A percentile compares a stretch with the other conserved stretches of the same genome.
Evolutionary conservation across 2,329 filamentous ascomycete species (phyloP).

Genomic region (Penicillium sp.): DNA sequence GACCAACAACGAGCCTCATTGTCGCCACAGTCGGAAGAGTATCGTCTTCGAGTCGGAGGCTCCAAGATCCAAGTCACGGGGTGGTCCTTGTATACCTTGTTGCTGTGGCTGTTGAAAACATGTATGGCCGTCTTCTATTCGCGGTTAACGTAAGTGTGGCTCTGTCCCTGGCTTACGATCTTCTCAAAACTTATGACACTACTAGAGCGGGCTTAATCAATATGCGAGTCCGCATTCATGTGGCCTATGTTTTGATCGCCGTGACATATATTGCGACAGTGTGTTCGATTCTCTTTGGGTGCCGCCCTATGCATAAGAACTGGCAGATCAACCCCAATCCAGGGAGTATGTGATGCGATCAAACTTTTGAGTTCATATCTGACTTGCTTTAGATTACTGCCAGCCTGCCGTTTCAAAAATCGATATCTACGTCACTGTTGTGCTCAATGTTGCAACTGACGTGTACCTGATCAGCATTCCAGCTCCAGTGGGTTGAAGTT

Average conservation of each 20-base stretch:
- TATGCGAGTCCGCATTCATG: slow-evolving; percentile 44
- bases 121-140: slow-evolving; percentile 55
- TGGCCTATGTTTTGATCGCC: slow-evolving; percentile 49
- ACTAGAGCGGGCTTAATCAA: slow-evolving; percentile 37
- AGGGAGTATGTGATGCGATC: slow-evolving; percentile 40
- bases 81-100: slow-evolving; percentile 50
- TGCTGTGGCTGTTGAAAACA: slow-evolving; percentile 51
- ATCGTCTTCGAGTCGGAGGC: slow-evolving; percentile 46
- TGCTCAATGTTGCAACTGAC: slow-evolving; percentile 53
- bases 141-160: slow-evolving; percentile 43
- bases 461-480: slow-evolving; percentile 56
- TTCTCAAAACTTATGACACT: no score
- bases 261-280: slow-evolving; percentile 48
- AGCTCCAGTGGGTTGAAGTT: slow-evolving; percentile 42
- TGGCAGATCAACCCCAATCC: slow-evolving; percentile 58
- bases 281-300: slow-evolving; percentile 49
- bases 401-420: slow-evolving; percentile 48
- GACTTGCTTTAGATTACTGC: slow-evolving; percentile 37
- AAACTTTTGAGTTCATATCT: slow-evolving; percentile 2
- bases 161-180: no score
- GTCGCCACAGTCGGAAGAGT: slow-evolving; percentile 44
- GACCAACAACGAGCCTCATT: slow-evolving; percentile 45
- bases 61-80: slow-evolving; percentile 51
- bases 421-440: slow-evolving; percentile 49
- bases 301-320: slow-evolving; percentile 49